Conservation (phyloP, 2,329 filamentous ascomycete genomes). For the Colletotrichum simmondsii region DNA sequence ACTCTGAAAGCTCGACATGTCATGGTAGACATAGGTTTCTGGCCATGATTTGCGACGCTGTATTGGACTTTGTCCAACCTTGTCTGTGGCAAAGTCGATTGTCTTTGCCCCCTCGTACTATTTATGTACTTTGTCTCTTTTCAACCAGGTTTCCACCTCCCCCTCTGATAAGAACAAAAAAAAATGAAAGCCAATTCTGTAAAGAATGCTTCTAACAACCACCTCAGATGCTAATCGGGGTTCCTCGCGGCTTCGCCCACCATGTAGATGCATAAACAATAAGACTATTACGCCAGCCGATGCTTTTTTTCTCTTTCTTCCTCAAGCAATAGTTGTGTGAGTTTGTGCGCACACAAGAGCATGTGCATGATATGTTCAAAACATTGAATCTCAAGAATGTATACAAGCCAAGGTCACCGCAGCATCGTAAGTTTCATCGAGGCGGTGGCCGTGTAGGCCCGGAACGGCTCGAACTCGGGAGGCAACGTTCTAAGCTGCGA, state of each 20-base stretch:
- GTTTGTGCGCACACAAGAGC: background rate
- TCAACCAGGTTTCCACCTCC: background rate
- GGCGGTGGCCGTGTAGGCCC: conserved; percentile 9
- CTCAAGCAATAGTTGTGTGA: background rate
- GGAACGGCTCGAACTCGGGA: conserved; percentile 17
- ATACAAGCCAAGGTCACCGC: background rate
- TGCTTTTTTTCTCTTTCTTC: conserved; percentile 19
- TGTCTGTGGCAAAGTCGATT: background rate
- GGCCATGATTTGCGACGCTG: background rate
- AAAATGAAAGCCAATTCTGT: background rate
- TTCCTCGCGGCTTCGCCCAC: background rate
- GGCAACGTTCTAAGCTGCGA: conserved; percentile 20
- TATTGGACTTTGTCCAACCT: background rate
- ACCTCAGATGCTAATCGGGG: background rate
- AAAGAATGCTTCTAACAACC: background rate
- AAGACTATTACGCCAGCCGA: conserved; percentile 13
- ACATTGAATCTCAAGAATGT: background rate
- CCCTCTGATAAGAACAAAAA: background rate
- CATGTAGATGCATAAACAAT: background rate
- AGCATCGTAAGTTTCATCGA: conserved; percentile 21
- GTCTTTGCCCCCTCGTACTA: background rate
- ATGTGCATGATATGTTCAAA: conserved; percentile 7
- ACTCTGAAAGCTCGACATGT: too few species aligned
- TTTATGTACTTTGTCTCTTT: background rate
- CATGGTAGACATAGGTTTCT: too few species aligned